Base-by-base conservation (phyloP, 2,329 filamentous ascomycete genomes). In the Bipolaris cookei region DNA sequence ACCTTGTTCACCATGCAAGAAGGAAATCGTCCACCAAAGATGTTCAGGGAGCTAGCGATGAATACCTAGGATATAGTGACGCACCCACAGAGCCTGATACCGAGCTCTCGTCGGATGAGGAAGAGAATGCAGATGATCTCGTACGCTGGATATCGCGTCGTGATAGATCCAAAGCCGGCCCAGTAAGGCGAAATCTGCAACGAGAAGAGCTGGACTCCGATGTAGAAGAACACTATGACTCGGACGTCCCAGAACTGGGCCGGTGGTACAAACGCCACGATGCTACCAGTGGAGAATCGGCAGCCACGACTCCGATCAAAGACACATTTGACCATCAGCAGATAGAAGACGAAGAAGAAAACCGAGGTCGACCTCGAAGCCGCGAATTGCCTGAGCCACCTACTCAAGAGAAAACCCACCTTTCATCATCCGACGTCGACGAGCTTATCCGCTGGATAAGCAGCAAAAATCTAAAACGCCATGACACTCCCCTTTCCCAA, bases 61-160 rank as follows among this genome's bases (percentile, higher is more conserved):
- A 11, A 42, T 51, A 47, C n/a, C 56, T 46, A 1, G 57, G 65
- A 2, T 71, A 66, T 39, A 71, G 68, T 45, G 69, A 74, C 25
- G 68, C 64, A 18, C 69, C 70, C 0, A 75, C 72, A 10, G 68
- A 66, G 35, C 67, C 69, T 3, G 73, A 75, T 38, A 69, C 62
- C 1, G 70, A 73, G 38, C 3, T 54, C n/a, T 61, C 58, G 1
- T 63, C 65, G 1, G 59, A 64, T 2, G 57, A 66, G 4, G 55
- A 68, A 8, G 61, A 68, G 18, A 60, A 66, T 23, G 63, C 62
- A 16, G 64, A 70, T 4, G 66, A 67, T 20, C 62, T 70, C 8
- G 61, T 68, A n/a, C 57, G 66, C 25, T 70, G 67, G 67, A 57
- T 70, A 38, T 67, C 65, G 16, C 62, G 63, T 11, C 62, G 63